Evolutionary conservation across 306 rosid genomes (phyloP), one percentile per base, ranked within the genome.

Genomic region (Mucuna pruriens): DNA sequence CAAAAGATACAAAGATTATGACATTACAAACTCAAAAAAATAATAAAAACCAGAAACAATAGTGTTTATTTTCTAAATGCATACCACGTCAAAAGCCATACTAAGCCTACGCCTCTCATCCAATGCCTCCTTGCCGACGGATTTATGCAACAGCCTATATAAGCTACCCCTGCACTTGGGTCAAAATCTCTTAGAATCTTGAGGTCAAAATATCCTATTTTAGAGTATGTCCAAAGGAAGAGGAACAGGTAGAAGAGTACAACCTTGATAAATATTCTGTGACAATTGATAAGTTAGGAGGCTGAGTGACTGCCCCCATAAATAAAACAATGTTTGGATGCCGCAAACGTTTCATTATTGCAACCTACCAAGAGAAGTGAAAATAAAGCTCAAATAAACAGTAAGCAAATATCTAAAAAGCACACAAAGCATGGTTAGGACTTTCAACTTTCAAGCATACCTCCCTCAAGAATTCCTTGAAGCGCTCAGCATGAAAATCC

Each of bases 291-390:
- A 96, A 82, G 87, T 96, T 94, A 38, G 99, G 99, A 52, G 94
- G 99, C 80, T 92, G 90, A 15, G 97, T 96, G 81, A 96, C 99
- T 40, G 99, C 99, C 20, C 99, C 99, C 99, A 96, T 96, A 71
- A 92, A 92, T 77, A 96, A 90, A 82, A 96, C 99, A 51, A 96
- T 96, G 75, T 96, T 96, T 40, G 99, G 99, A 92, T 96, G 99
- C 76, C 97, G 94, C 78, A 96, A 79, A 38, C 85, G 88, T 83
- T 94, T 96, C 99, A 96, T 93, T 85, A 96, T 96, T 46, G 99
- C 87, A 87, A 96, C 98, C 99, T 96, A 84, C 49, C 64, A 82
- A 67, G 76, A 74, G 44, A 81, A 75, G 72, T 25, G 67, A 73
- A 72, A 79, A 68, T 62, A 65, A 7, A 83, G 71, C 48, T 73